Evolutionary conservation across 768 basidiomycete species (phyloP).

Genomic region (Termitomyces sp.): DNA sequence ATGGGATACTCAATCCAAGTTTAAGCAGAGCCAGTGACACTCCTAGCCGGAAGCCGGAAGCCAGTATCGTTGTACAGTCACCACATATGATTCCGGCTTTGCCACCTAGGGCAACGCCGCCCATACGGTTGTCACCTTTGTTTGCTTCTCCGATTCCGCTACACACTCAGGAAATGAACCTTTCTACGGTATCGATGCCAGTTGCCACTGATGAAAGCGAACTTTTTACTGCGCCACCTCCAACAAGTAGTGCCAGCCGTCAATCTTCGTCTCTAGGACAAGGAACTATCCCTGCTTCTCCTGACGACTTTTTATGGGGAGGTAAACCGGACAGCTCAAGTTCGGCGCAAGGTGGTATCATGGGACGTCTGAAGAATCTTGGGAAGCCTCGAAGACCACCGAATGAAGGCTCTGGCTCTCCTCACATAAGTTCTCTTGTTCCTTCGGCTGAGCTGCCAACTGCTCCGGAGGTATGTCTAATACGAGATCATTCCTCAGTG

Average conservation of each 20-base stretch:
- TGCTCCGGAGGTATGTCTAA: constrained; percentile 15
- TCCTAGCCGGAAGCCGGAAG: constrained; percentile 12
- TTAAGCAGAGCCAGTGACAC: constrained; percentile 10
- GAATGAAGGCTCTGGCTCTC: constrained; percentile 26
- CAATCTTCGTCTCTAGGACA: constrained; percentile 36
- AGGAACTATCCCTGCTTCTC: constrained; percentile 25
- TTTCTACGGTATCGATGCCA: constrained; percentile 30
- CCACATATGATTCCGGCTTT: constrained; percentile 64
- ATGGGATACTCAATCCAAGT: constrained; percentile 17
- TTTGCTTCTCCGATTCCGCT: constrained; percentile 57
- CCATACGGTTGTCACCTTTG: constrained; percentile 47
- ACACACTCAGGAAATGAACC: constrained; percentile 19
- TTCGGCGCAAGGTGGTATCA: constrained; percentile 59
- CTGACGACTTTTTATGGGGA: constrained; percentile 48
- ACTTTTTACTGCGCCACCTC: constrained; percentile 12
- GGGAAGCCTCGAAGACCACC: constrained; percentile 47
- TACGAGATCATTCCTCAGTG: neutral
- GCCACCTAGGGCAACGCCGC: constrained; percentile 40
- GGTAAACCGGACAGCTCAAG: constrained; percentile 33
- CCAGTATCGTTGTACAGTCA: constrained; percentile 51
- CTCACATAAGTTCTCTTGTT: constrained; percentile 17
- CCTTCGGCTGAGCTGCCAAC: constrained; percentile 22
- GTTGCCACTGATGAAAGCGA: constrained; percentile 29
- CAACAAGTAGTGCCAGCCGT: constrained; percentile 23
- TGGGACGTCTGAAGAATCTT: constrained; percentile 76